These are phyloP conservation scores for Aureococcus anophagefferens DNA, from an alignment of 108 stramenopile genomes.

Conservation along the genomic window DNA sequence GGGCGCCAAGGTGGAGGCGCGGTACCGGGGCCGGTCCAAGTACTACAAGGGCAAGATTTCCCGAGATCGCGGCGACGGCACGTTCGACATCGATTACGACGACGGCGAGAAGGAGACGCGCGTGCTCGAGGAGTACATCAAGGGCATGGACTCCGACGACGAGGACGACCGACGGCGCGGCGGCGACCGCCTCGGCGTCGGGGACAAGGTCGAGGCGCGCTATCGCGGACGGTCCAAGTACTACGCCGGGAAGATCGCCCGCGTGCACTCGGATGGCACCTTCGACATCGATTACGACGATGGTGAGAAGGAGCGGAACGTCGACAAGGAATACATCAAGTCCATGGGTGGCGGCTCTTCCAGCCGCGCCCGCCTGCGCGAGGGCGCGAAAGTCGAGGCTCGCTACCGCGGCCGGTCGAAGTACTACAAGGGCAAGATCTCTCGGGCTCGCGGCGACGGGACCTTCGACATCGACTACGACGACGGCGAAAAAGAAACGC, in stretches of 20 bases:
- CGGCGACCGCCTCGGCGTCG: not conserved
- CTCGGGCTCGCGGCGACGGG: conserved; percentile 9
- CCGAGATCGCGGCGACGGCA: conserved; percentile 3
- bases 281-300: conserved; percentile 40
- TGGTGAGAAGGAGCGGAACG: conserved; percentile 24
- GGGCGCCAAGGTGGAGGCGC: conserved; percentile 35
- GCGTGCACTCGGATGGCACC: conserved; percentile 25
- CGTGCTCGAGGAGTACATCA: conserved; percentile 6
- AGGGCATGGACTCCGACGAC: not conserved
- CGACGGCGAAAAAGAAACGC: conserved; percentile 10
- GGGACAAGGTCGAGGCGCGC: not conserved
- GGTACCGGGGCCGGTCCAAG: conserved; percentile 27
- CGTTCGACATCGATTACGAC: conserved; percentile 9
- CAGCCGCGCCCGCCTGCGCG: too few species aligned
- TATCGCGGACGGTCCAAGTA: not conserved
- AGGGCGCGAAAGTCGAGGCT: conserved; percentile 24
- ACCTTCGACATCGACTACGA: conserved; percentile 14
- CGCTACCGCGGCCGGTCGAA: conserved; percentile 9
- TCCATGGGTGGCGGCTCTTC: not conserved
- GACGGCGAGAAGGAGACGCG: conserved; percentile 10
- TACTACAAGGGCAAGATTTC: conserved; percentile 13
- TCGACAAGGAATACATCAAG: not conserved
- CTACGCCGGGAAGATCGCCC: conserved; percentile 17
- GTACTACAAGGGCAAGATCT: conserved; percentile 16
- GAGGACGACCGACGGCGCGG: not conserved